Evolutionary conservation across 441 rosid genomes (phyloP), one percentile per base, ranked within the genome.

Genomic region (Bruguiera hainesii): DNA sequence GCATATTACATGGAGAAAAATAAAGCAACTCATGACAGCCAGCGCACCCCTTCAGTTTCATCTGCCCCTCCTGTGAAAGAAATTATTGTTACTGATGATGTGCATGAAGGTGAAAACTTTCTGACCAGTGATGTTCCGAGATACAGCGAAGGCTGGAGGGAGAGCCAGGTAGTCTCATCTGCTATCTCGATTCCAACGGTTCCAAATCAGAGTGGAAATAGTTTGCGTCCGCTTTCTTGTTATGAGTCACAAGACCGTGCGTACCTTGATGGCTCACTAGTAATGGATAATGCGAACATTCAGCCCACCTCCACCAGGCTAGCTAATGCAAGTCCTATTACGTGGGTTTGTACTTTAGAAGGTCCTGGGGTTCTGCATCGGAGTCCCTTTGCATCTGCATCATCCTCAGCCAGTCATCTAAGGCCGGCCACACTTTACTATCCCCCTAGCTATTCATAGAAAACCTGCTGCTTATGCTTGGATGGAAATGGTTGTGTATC

Each of bases 61-160:
- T 35, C 76, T 26, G 9, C 53, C 61, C 68, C 67, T 73, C 67
- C 75, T 29, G 53, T 31, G n/a, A 84, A 77, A 75, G 89, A 84
- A 75, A 64, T 83, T 60, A 80, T 84, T 42, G 68, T 84, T 74
- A 82, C 84, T 16, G 91, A 88, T 33, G 91, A 86, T 78, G 70
- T 64, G 63, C 72, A 84, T 42, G 85, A 83, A 64, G 74, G 64
- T 58, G 88, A 79, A 66, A 70, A 69, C 16, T 52, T 7, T 28
- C 33, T 59, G 64, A 42, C 59, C 7, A 39, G 39, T 30, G 75
- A 69, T 61, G 61, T 51, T 29, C 66, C 58, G n/a, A 73, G 71
- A 56, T 72, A 64, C 26, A 58, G 55, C 7, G 81, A 68, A 53
- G 76, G 69, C 42, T 69, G 61, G 72, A 68, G 81, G 69, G 78